Base-by-base conservation (phyloP, 352 stramenopile genomes). In the Phytophthora ohioensis region DNA sequence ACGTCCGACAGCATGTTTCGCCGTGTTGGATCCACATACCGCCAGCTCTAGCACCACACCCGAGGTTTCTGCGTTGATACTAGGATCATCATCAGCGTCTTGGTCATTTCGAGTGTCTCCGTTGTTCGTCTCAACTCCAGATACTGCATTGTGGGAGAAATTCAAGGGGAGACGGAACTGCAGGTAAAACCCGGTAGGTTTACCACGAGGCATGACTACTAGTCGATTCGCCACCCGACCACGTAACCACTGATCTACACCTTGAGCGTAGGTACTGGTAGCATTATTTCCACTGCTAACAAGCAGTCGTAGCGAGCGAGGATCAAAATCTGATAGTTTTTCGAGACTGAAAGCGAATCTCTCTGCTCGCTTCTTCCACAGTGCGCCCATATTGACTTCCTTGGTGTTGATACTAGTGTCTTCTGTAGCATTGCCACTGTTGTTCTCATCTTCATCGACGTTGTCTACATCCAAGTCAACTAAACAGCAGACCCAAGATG, bases 381-480 rank as follows among this genome's bases (percentile, higher is more conserved):
- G 46, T n/a, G 15, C 30, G 10, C 54, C 47, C 45, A 45, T 51
- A 36, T 38, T 42, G 10, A 3, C 67, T 13, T 88, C 75, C 73
- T 46, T 61, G 1, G 32, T 31, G 27, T 21, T 63, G 17, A 34
- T 32, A 2, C 76, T 57, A 45, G 41, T 66, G 17, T 71, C 56
- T 21, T 66, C 56, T 10, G 79, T 34, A 2, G n/a, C 9, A 17
- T 30, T 27, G 21, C 21, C 21, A 27, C 21, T 27, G 21, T 27
- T 47, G 7, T 65, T 36, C 8, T 70, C 70, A 27, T 71, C 55
- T 38, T 77, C 73, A 17, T 84, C 82, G 15, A 89, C 69, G 45
- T 91, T 67, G 55, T 92, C 86, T 11, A 82, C 61, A 51, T 88
- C 81, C 34, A 87, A 68, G 31, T 91, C 82, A 5, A 86, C 53